Percentiles rank a stretch among this genome's conserved stretches.
These are phyloP conservation scores for Bjerkandera adusta DNA, from an alignment of 1,284 basidiomycete genomes.

Conservation along the genomic window DNA sequence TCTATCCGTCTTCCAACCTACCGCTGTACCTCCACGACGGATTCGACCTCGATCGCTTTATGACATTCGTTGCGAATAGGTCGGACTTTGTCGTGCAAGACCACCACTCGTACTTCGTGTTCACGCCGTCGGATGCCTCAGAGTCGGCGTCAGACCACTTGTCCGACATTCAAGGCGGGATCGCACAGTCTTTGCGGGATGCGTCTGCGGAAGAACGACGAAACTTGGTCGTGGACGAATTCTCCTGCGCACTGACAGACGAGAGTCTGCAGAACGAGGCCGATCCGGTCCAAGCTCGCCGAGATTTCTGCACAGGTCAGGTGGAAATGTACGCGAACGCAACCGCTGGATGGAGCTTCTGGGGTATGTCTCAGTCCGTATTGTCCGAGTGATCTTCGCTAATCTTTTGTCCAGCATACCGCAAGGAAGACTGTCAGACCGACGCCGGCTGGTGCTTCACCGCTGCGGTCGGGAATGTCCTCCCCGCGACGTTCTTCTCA, in stretches of 20 bases:
- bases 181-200: slow-evolving; percentile 38
- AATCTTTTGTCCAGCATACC: slow-evolving; percentile 41
- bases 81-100: slow-evolving; percentile 75
- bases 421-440: slow-evolving; percentile 55
- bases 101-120: slow-evolving; percentile 77
- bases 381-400: background rate
- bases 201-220: slow-evolving; percentile 42
- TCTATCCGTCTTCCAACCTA: slow-evolving; percentile 45
- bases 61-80: slow-evolving; percentile 50
- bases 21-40: slow-evolving; percentile 79
- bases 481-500: slow-evolving; percentile 58
- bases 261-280: slow-evolving; percentile 50
- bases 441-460: slow-evolving; percentile 72
- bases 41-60: slow-evolving; percentile 62
- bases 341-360: slow-evolving; percentile 72
- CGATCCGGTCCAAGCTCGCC: slow-evolving; percentile 45
- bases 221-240: slow-evolving; percentile 72
- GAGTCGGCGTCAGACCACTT: slow-evolving; percentile 51
- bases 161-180: slow-evolving; percentile 40
- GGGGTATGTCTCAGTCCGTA: slow-evolving; percentile 50
- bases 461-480: slow-evolving; percentile 50
- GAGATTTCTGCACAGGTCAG: slow-evolving; percentile 62
- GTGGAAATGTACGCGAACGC: slow-evolving; percentile 57
- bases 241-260: slow-evolving; percentile 67
- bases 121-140: slow-evolving; percentile 43